Base-by-base conservation (phyloP, 306 rosid species). In the Boehmeria nivea region DNA sequence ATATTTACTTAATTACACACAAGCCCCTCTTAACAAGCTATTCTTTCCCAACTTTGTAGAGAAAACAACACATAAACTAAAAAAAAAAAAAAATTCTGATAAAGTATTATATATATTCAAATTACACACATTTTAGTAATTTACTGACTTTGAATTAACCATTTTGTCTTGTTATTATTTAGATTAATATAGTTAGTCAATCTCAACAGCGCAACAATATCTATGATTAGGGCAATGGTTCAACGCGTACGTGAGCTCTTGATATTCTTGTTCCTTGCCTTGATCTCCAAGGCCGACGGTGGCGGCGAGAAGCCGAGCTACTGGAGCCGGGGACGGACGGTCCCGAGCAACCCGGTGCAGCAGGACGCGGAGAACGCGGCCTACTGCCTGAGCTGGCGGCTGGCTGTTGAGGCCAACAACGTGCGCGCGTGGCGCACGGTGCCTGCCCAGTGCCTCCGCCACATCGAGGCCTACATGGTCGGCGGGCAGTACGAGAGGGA, bases 401-500 rank as follows among this genome's bases (percentile, higher is more conserved):
- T 85, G 67, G 91, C 63, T 4, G 96, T 82, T 70, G 96, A 88
- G 60, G n/a, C 79, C 19, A 78, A 80, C 82, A 85, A 78, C 68
- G 78, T 78, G 53, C 67, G 75, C 33, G 61, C 69, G 17, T 88
- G 96, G 96, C 81, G 73, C 28, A 85, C 80, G 0, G 86, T 88
- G 21, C 95, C 96, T 23, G 45, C n/a, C 7, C 62, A 70, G 39
- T 88, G 86, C 66, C 61, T 50, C 0, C 52, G 55, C 40, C 63
- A 77, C 45, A 25, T 84, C 17, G 45, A 67, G 19, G 60, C 50
- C 5, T 88, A 88, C 81, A 88, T 88, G 69, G 67, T 42, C 18
- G 76, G 69, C 3, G 96, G 90, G 0, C 90, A 84, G 27, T 88
- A 84, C 51, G 42, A 76, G 15, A 51, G 13, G 8, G 96, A 84